These are phyloP conservation scores for Ogataea angusta DNA, from an alignment of 805 yeast species.

Conservation along the genomic window DNA sequence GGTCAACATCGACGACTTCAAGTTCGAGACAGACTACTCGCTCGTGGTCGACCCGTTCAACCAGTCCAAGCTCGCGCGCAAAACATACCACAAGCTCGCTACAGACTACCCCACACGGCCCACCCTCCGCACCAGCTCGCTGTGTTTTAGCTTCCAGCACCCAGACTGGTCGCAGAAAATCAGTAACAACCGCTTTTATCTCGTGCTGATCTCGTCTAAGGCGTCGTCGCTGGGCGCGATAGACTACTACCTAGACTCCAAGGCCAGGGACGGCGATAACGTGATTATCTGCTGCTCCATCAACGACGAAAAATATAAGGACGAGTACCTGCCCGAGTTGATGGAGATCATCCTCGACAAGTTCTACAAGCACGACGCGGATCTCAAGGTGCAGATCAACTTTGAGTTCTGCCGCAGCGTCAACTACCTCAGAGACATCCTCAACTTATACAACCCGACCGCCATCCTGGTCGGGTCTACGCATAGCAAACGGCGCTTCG, in stretches of 20 bases:
- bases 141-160: conserved; percentile 44
- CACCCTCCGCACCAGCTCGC: conserved; percentile 29
- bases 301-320: conserved; percentile 21
- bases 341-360: conserved; percentile 39
- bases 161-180: conserved; percentile 27
- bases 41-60: conserved; percentile 16
- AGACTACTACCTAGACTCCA: conserved; percentile 55
- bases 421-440: conserved; percentile 50
- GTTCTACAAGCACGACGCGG: conserved; percentile 29
- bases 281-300: conserved; percentile 45
- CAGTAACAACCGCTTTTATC: conserved; percentile 23
- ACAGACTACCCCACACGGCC: conserved; percentile 37
- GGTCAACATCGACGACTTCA: conserved; percentile 41
- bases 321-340: conserved; percentile 30
- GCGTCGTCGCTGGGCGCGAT: conserved; percentile 72
- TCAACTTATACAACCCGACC: conserved; percentile 57
- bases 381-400: conserved; percentile 43
- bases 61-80: conserved; percentile 18
- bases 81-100: conserved; percentile 18
- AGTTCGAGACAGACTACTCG: conserved; percentile 40
- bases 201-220: conserved; percentile 62
- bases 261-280: conserved; percentile 61
- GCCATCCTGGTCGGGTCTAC: conserved; percentile 43
- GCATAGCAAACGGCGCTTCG: conserved; percentile 24
- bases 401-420: conserved; percentile 55